Evolutionary conservation across 2,329 filamentous ascomycete genomes (phyloP).

Genomic region (Fusarium gaditjirri): DNA sequence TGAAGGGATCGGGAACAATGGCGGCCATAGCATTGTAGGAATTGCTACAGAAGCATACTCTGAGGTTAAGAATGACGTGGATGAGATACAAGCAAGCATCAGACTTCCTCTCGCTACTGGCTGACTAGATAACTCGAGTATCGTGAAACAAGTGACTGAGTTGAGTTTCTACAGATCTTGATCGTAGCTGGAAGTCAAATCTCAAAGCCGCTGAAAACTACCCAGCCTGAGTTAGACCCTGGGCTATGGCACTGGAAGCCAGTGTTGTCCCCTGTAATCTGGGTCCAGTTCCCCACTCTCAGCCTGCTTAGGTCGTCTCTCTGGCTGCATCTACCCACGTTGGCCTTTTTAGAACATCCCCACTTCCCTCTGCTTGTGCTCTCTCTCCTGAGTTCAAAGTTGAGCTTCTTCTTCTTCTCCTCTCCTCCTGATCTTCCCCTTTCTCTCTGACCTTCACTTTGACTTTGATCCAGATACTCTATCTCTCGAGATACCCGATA

Average conservation of each 20-base stretch:
- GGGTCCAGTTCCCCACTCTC: slow-evolving; percentile 25
- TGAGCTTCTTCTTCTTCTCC: slow-evolving; percentile 21
- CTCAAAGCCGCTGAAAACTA: slow-evolving; percentile 8
- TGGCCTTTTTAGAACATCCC: slow-evolving; percentile 43
- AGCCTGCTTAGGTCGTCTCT: slow-evolving; percentile 22
- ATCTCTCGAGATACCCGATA: slow-evolving; percentile 38
- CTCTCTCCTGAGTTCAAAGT: slow-evolving; percentile 41
- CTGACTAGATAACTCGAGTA: slow-evolving; percentile 6
- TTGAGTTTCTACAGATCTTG: slow-evolving; percentile 17
- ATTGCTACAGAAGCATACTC: neutral
- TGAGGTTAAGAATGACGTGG: neutral
- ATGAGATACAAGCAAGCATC: neutral
- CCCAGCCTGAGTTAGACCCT: slow-evolving; percentile 8
- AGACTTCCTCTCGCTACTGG: neutral
- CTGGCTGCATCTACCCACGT: slow-evolving; percentile 43
- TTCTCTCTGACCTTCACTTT: slow-evolving; percentile 31
- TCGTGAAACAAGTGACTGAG: neutral
- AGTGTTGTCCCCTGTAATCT: slow-evolving; percentile 12
- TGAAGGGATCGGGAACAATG: neutral
- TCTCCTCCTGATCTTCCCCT: slow-evolving; percentile 15
- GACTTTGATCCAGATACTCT: slow-evolving; percentile 25
- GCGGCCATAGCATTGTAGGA: neutral
- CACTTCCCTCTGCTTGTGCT: slow-evolving; percentile 27
- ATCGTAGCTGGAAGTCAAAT: slow-evolving; percentile 7
- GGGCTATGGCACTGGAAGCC: slow-evolving; percentile 10